Percentiles rank a stretch among this genome's conserved stretches.
Conservation (phyloP, 2,329 filamentous ascomycete genomes). For the Dothistroma pini region DNA sequence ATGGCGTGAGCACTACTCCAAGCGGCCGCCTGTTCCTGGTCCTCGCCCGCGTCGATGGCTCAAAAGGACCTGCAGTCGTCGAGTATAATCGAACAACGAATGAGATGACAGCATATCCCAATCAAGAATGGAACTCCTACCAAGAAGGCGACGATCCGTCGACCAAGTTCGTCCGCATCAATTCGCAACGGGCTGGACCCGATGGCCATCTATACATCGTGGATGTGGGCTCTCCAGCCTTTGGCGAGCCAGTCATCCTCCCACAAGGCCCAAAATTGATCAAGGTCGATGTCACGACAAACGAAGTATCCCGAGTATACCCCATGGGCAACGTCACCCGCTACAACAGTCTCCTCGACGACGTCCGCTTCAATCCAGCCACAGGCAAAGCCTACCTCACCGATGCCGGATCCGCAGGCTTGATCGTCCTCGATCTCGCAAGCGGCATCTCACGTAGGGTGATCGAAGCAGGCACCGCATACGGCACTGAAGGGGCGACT, state of each 20-base stretch:
- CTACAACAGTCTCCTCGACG: constrained; percentile 31
- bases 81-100: constrained; percentile 25
- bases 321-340: constrained; percentile 34
- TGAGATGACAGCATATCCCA: constrained; percentile 27
- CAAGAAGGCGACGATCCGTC: constrained; percentile 23
- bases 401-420: constrained; percentile 19
- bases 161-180: constrained; percentile 28
- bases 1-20: constrained; percentile 29
- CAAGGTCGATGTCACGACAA: constrained; percentile 33
- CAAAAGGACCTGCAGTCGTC: constrained; percentile 31
- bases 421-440: constrained; percentile 18
- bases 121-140: constrained; percentile 34
- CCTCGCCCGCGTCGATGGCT: constrained; percentile 32
- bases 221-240: constrained; percentile 30
- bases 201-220: constrained; percentile 36
- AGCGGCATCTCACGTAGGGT: constrained; percentile 26
- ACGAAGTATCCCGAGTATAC: constrained; percentile 35
- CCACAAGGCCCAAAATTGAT: constrained; percentile 36
- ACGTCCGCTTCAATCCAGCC: constrained; percentile 36
- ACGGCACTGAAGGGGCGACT: constrained; percentile 20
- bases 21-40: constrained; percentile 33
- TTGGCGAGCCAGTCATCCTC: constrained; percentile 31
- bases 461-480: constrained; percentile 29
- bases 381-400: constrained; percentile 32
- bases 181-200: constrained; percentile 34